Base-by-base conservation (phyloP, 495 filamentous ascomycete genomes). In the Durotheca rogersii region DNA sequence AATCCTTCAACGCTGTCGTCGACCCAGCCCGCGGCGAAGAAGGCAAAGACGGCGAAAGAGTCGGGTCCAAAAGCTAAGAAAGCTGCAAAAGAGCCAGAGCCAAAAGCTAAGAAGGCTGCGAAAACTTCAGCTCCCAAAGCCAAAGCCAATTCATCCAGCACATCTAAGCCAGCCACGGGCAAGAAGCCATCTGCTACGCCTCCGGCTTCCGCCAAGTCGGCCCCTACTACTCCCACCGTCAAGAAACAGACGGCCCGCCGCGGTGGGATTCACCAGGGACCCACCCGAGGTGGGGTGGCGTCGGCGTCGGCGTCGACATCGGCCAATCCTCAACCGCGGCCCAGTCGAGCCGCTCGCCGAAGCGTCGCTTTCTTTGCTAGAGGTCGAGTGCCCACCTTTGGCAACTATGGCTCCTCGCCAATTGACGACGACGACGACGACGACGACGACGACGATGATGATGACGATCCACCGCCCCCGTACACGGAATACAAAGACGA, bases 381-480 rank as follows among this genome's bases (percentile, higher is more conserved):
- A 17, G 30, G 30, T 17, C 30, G 35, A 14, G 31, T 48, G 4
- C 35, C 23, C 6, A 19, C 18, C 5, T 39, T 35, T 4, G 25
- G 27, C 23, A 32, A 29, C 11, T 7, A 10, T 34, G 27, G 21
- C 31, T 16, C 35, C 7, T 9, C 37, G 7, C 10, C 21, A 9
- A 1, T 20, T 12, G 25, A 18, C 20, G 17, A 38, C 17, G 39
- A 16, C 27, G 17, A 29, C 30, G 41, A 29, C 18, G 14, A 21
- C 20, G 6, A 39, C 27, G 27, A 46, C 18, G 23, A 49, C 34
- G 30, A 55, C 45, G 21, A 50, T 14, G 42, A 44, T 17, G 35
- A 60, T 23, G 53, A 65, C 9, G 48, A 53, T 7, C 53, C 65
- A 3, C 65, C 59, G 7, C 60, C 61, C 14, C 60, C 61, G 7